Evolutionary conservation across 805 yeast genomes (phyloP), one percentile per base, ranked within the genome.

Genomic region (Cyberlindnera amylophila): DNA sequence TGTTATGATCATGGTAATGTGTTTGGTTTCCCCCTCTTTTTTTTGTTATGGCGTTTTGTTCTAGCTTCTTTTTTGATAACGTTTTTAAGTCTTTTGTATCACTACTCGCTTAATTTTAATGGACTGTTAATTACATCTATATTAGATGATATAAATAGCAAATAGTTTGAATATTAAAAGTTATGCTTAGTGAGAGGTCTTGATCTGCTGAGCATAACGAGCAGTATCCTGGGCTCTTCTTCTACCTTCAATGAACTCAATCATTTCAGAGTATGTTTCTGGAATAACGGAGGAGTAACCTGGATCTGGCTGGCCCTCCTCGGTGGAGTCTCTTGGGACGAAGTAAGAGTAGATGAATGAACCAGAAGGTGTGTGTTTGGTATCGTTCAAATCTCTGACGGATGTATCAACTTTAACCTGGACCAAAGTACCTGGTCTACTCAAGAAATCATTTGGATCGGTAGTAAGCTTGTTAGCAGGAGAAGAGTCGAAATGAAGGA

Each of bases 171-270:
- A 36, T 12, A 15, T 13, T 13, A 32, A 17, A 14, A 21, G n/a
- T 30, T 23, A 29, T 10, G 13, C 12, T 27, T 27, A 17, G 24
- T 32, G 21, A 11, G 37, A 21, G 5, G 55, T 28, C 51, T 66
- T 71, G 43, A 73, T 50, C 49, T 71, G 76, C 40, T 63, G 65
- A 13, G 72, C 86, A 59, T 78, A 84, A 37, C 71, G 68, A 23
- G 93, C 90, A 16, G 95, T 86, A 38, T 82, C 95, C 43, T 72
- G 72, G 4, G 96, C 95, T 64, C 95, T 80, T 69, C 97, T 82
- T 66, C 95, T 79, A 21, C 95, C 97, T 57, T 85, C 90, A 14
- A 90, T 74, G 59, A 84, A 90, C 52, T 80, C 84, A 81, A 90
- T 88, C 95, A 89, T 90, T 63, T 90, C 97, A 21, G 81, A 75